phyloP scores from a whole-genome alignment of 2,329 filamentous ascomycete genomes.

The Ceratocystis lukuohia region DNA sequence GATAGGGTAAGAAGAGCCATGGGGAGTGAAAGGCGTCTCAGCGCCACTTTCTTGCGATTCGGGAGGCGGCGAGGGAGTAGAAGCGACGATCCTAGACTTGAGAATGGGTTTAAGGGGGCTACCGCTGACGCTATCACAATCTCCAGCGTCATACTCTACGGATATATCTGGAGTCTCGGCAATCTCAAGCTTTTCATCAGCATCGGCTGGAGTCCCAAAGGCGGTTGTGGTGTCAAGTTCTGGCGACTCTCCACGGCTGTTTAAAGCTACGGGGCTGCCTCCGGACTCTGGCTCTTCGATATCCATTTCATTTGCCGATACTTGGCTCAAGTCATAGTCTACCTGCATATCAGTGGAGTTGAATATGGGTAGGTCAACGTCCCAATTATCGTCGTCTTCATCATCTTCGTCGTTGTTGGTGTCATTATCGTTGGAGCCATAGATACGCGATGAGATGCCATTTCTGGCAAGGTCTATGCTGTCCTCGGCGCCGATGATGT shows the following conservation, averaged over 20 bases:
- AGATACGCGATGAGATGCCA: neutral
- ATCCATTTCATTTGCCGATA: conserved; percentile 1
- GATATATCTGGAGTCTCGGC: conserved; percentile 5
- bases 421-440: neutral
- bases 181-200: neutral
- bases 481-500: conserved; percentile 1
- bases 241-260: neutral
- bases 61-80: neutral
- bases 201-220: neutral
- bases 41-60: neutral
- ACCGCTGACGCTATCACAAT: neutral
- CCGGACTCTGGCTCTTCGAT: neutral
- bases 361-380: conserved; percentile 16
- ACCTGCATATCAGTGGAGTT: conserved; percentile 15
- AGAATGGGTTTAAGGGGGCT: neutral
- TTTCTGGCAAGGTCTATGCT: neutral
- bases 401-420: conserved; percentile 10
- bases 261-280: neutral
- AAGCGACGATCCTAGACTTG: neutral
- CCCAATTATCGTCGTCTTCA: conserved; percentile 16
- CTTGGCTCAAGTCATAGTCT: conserved; percentile 11
- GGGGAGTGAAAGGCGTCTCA: neutral
- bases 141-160: neutral
- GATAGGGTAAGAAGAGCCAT: neutral
- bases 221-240: neutral